A percentile compares a stretch with the other conserved stretches of the same genome.
Conservation (phyloP, 2,329 filamentous ascomycete species). For the Verticillium albo-atrum region DNA sequence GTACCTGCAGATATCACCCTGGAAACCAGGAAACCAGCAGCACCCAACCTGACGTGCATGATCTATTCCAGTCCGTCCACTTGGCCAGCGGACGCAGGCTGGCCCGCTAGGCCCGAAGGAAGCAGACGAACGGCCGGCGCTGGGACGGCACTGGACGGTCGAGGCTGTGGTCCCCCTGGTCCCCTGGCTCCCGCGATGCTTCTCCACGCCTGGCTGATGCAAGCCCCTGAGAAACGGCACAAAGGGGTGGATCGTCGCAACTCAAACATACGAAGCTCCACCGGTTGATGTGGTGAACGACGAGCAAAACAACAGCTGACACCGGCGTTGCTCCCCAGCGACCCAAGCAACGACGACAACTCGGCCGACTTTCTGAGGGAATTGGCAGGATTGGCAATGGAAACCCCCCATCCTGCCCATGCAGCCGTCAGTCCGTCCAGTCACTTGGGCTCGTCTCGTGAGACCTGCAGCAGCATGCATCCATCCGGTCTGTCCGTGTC, state of each 20-base stretch:
- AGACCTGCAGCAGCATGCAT: neutral
- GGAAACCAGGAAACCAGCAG: neutral
- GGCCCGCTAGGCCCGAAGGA: neutral
- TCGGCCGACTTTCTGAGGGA: neutral
- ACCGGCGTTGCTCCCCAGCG: neutral
- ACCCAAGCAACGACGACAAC: neutral
- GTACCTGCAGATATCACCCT: neutral
- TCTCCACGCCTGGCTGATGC: conserved; percentile 5
- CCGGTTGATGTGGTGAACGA: conserved; percentile 7
- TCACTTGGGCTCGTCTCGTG: neutral
- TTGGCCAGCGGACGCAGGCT: neutral
- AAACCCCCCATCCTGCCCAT: neutral
- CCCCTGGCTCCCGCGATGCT: neutral
- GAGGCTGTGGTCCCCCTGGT: neutral
- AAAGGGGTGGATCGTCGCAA: conserved; percentile 8
- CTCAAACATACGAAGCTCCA: conserved; percentile 7
- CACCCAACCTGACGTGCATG: neutral
- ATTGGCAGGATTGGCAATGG: neutral
- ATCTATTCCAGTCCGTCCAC: neutral
- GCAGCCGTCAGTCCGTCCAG: neutral
- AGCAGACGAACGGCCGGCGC: neutral
- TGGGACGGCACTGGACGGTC: neutral
- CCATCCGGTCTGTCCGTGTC: neutral
- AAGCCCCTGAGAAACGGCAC: conserved; percentile 11
- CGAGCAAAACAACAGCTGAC: neutral